A percentile compares a stretch with the other conserved stretches of the same genome.
Evolutionary conservation across 106 monocot genomes (phyloP).

Genomic region (Dioscorea dumetorum): DNA sequence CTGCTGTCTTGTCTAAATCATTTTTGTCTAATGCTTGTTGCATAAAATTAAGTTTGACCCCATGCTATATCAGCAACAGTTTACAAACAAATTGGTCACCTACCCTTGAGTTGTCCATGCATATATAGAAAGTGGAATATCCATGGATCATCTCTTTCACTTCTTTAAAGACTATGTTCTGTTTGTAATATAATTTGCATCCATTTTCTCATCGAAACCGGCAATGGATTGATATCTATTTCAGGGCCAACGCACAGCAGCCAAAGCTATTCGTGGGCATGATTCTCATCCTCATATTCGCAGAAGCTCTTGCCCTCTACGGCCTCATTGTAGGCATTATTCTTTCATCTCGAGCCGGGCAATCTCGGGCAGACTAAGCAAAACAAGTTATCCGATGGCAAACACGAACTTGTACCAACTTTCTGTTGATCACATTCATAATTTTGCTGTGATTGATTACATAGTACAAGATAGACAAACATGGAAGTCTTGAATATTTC

Average conservation of each 20-base stretch:
- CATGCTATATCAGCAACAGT: no score
- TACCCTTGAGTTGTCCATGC: no score
- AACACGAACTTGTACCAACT: background rate
- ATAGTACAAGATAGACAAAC: background rate
- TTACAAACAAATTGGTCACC: no score
- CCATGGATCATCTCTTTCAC: no score
- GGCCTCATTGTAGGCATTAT: constrained; percentile 38
- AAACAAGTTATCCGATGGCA: background rate
- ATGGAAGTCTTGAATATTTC: background rate
- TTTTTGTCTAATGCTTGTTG: no score
- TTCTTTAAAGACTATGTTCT: no score
- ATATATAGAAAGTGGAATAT: no score
- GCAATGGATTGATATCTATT: background rate
- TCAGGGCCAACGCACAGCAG: constrained; percentile 42
- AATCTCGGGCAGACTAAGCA: constrained; percentile 34
- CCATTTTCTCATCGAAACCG: no score
- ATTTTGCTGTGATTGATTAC: background rate
- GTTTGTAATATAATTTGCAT: no score
- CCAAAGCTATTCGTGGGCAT: constrained; percentile 44
- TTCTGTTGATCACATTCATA: background rate
- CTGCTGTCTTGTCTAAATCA: no score
- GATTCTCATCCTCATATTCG: constrained; percentile 50
- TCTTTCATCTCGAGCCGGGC: constrained; percentile 40
- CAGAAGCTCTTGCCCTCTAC: constrained; percentile 29
- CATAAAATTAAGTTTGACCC: no score